Base-by-base conservation (phyloP, 257 asterid genomes). In the Salvia miltiorrhiza region DNA sequence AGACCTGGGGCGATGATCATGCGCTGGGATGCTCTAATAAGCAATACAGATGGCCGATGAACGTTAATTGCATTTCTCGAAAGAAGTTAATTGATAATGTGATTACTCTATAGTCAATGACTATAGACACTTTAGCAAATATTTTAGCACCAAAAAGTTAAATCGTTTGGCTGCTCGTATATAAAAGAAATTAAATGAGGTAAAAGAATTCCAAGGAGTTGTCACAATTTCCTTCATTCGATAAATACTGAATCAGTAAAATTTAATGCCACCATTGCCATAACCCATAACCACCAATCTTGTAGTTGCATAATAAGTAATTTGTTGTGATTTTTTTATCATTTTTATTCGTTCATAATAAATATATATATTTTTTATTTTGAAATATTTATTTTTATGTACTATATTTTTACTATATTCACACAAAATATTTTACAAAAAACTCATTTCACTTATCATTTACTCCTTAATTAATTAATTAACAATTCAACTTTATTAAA, bases 261-360 rank as follows among this genome's bases (percentile, higher is more conserved):
- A 20, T 54, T 57, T 37, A 61, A 50, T 59, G 63, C 76, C 19
- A 57, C 45, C 44, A 24, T 16, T 26, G 32, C 11, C 66, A 28
- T 56, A 32, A 44, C 50, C 50, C 28, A 16, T 64, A 47, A 64
- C 58, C 41, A 69, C 58, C 58, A 58, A 33, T n/a, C 17, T 37
- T 54, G 10, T 47, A 70, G 69, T 45, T 35, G 57, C 69, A 60
- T 33, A 49, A n/a, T 62, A 50, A 62, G n/a, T n/a, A n/a, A n/a
- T n/a, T n/a, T n/a, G n/a, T n/a, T n/a, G n/a, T n/a, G n/a, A n/a
- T n/a, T n/a, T n/a, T n/a, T n/a, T n/a, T n/a, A n/a, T n/a, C n/a
- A n/a, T n/a, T n/a, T n/a, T n/a, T n/a, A n/a, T n/a, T n/a, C n/a
- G n/a, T n/a, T n/a, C n/a, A n/a, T n/a, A n/a, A n/a, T n/a, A n/a